Base-by-base conservation (phyloP, 176 grass and related monocot species). In the Triticum monococcum region DNA sequence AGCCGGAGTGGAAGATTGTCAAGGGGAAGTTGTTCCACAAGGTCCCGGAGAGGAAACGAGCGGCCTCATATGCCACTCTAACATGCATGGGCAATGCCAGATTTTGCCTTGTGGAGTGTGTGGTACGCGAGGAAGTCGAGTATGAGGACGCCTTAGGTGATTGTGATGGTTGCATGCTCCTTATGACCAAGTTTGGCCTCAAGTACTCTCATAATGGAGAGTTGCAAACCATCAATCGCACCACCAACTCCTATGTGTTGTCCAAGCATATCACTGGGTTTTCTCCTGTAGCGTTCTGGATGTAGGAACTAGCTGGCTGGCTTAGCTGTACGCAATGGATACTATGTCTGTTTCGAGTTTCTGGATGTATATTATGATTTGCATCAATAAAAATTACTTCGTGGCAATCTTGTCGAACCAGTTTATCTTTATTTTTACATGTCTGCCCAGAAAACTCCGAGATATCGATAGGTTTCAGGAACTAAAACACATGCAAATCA, bases 121-220 rank as follows among this genome's bases (percentile, higher is more conserved):
- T 20, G 20, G 24, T 66, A 6, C 31, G 30, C 0, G 13, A 76
- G 37, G 7, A 12, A 17, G 24, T 9, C 3, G 22, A 50, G 28
- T 26, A 12, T 2, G 23, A 35, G 59, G 5, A 84, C 0, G 22
- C 8, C 36, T 6, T 28, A 2, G 50, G 32, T 72, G 68, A 43
- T 9, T 22, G 12, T 8, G n/a, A 30, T 12, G 7, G 10, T 8
- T 74, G 35, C 25, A 17, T 63, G 24, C 81, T 73, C 23, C 69
- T 14, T 32, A 35, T 74, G 9, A 31, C 69, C 7, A 74, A 22
- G 16, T 84, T 84, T 74, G 54, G 35, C 36, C 69, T 74, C 81
- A 74, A n/a, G 24, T 74, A 74, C 69, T 31, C 8, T 14, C 35
- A 74, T 8, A 73, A 83, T n/a, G 68, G 81, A 40, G 68, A 61